Percentiles rank a stretch among this genome's conserved stretches.
These are phyloP conservation scores for Zygotorulaspora mrakii DNA, from an alignment of 1,139 yeast species.

Conservation along the genomic window DNA sequence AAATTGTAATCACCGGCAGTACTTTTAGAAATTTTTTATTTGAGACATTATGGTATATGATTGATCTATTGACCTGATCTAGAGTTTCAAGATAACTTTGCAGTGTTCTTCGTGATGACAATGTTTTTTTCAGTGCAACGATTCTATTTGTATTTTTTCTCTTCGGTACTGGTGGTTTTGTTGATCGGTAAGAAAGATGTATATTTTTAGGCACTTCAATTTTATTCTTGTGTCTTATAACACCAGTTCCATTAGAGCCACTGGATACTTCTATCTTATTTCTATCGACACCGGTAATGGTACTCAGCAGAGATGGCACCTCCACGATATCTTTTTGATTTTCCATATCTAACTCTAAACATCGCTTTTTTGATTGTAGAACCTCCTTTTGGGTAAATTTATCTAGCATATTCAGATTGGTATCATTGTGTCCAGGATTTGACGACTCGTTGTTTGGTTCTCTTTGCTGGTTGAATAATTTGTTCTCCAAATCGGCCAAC, in stretches of 20 bases:
- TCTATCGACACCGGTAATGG: slow-evolving; percentile 31
- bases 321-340: slow-evolving; percentile 30
- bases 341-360: slow-evolving; percentile 36
- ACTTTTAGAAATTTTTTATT: slow-evolving; percentile 36
- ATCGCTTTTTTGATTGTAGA: slow-evolving; percentile 33
- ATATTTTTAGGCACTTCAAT: slow-evolving; percentile 34
- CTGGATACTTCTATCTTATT: slow-evolving; percentile 31
- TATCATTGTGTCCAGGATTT: slow-evolving; percentile 4
- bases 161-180: slow-evolving; percentile 33
- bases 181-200: slow-evolving; percentile 32
- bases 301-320: slow-evolving; percentile 31
- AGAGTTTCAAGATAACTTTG: slow-evolving; percentile 35
- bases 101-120: slow-evolving; percentile 31
- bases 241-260: slow-evolving; percentile 9
- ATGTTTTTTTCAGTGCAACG: slow-evolving; percentile 32
- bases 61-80: slow-evolving; percentile 32
- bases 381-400: slow-evolving; percentile 32
- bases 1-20: slow-evolving; percentile 33
- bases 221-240: slow-evolving; percentile 22
- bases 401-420: slow-evolving; percentile 18
- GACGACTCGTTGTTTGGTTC: slow-evolving; percentile 11
- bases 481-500: slow-evolving; percentile 35
- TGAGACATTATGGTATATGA: slow-evolving; percentile 33
- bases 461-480: slow-evolving; percentile 24
- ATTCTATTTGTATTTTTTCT: slow-evolving; percentile 34